These are phyloP conservation scores for Pythium plurisporium DNA, from an alignment of 352 stramenopile genomes.

Conservation along the genomic window DNA sequence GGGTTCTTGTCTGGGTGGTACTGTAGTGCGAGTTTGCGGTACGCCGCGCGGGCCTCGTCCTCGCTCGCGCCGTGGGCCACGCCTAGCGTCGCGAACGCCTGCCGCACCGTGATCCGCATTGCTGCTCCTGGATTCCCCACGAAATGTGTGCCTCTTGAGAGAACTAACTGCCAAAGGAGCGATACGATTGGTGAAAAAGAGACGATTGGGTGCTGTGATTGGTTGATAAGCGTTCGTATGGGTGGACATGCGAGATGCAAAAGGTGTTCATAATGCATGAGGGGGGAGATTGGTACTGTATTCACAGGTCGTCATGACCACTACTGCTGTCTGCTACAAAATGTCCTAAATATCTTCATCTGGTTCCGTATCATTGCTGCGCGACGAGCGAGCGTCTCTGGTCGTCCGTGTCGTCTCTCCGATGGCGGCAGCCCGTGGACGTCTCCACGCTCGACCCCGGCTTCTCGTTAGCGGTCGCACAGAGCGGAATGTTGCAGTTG, in stretches of 20 bases:
- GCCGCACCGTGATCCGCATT: constrained; percentile 33
- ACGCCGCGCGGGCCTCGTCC: constrained; percentile 53
- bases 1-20: constrained; percentile 76
- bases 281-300: too few species aligned
- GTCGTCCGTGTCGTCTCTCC: constrained; percentile 25
- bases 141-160: too few species aligned
- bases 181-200: too few species aligned
- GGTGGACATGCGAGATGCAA: neutral
- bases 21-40: constrained; percentile 54
- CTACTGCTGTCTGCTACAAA: neutral
- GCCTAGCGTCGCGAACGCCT: constrained; percentile 42
- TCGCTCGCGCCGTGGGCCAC: constrained; percentile 32
- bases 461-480: constrained; percentile 7
- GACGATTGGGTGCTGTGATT: too few species aligned
- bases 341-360: constrained; percentile 5
- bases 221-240: neutral
- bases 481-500: constrained; percentile 20
- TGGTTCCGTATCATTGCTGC: constrained; percentile 8
- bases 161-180: too few species aligned
- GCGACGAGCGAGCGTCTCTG: constrained; percentile 13
- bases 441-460: neutral
- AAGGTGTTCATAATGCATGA: too few species aligned
- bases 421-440: constrained; percentile 8
- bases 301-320: neutral
- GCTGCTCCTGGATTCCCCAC: too few species aligned